A percentile compares a stretch with the other conserved stretches of the same genome.
Evolutionary conservation across 768 basidiomycete genomes (phyloP).

Genomic region (Lactarius deliciosus): DNA sequence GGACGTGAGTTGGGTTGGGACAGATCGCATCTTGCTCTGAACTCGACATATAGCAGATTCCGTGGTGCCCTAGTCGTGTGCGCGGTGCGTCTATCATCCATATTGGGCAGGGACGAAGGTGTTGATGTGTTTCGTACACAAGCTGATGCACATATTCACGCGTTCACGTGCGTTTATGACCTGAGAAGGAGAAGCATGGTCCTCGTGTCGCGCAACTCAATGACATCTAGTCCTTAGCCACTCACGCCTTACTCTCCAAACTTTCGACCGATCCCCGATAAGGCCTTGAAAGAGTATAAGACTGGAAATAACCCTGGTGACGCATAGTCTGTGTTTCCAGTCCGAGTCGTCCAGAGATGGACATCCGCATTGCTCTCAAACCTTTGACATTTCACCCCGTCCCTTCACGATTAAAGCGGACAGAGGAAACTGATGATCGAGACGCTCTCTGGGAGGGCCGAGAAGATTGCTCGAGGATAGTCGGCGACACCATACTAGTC

Average conservation of each 20-base stretch:
- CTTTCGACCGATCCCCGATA: background rate
- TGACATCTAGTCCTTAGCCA: background rate
- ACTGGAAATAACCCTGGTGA: background rate
- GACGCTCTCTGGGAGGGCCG: too few species aligned
- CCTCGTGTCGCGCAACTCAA: background rate
- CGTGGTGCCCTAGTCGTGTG: background rate
- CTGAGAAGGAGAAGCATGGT: background rate
- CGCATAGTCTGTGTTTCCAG: background rate
- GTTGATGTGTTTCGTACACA: background rate
- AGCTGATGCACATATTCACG: too few species aligned
- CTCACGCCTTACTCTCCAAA: background rate
- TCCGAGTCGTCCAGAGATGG: background rate
- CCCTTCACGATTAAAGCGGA: too few species aligned
- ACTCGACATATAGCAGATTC: background rate
- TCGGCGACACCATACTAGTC: too few species aligned
- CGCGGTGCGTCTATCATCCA: background rate
- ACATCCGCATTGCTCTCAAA: background rate
- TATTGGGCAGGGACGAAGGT: background rate
- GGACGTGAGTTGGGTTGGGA: background rate
- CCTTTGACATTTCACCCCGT: background rate
- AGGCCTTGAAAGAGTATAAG: background rate
- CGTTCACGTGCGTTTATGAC: too few species aligned
- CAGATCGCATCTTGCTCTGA: background rate
- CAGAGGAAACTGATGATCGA: too few species aligned
- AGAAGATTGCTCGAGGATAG: too few species aligned